phyloP scores from a whole-genome alignment of 1,139 yeast genomes.

The Saccharomyces hybrid region DNA sequence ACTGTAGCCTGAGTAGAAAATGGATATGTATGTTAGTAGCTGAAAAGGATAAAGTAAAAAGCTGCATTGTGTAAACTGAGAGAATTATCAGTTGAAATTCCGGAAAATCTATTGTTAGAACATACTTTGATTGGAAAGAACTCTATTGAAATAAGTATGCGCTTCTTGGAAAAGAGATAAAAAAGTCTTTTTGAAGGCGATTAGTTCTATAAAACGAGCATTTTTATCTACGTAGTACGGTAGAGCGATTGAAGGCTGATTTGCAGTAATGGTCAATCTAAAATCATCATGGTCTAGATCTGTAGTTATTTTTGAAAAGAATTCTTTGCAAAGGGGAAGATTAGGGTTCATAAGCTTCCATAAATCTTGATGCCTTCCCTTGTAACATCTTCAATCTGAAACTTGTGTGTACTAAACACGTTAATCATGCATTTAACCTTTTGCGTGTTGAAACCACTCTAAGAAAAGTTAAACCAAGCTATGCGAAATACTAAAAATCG shows the following conservation, averaged over 20 bases:
- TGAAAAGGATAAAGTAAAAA: background rate
- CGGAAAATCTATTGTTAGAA: slow-evolving; percentile 1
- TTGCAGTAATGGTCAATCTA: slow-evolving; percentile 19
- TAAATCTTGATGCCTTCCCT: background rate
- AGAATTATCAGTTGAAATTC: no score
- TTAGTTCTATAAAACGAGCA: slow-evolving; percentile 21
- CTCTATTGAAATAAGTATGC: slow-evolving; percentile 18
- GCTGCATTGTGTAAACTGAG: background rate
- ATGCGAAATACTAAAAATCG: no score
- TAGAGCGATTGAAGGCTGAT: slow-evolving; percentile 15
- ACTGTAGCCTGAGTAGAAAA: background rate
- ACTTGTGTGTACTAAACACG: background rate
- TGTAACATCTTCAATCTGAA: background rate
- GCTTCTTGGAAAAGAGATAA: slow-evolving; percentile 28
- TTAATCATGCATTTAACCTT: background rate
- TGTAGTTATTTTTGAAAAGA: slow-evolving; percentile 9
- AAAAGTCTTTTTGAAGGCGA: slow-evolving; percentile 27
- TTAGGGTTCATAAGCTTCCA: background rate
- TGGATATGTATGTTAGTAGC: background rate
- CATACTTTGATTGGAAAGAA: slow-evolving; percentile 7
- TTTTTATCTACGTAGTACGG: slow-evolving; percentile 15
- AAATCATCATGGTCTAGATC: slow-evolving; percentile 5
- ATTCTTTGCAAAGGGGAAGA: slow-evolving; percentile 11
- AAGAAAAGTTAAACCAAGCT: background rate
- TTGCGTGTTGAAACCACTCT: background rate